Base-by-base conservation (phyloP, 495 filamentous ascomycete species). In the Aspergillus carlsbadensis region DNA sequence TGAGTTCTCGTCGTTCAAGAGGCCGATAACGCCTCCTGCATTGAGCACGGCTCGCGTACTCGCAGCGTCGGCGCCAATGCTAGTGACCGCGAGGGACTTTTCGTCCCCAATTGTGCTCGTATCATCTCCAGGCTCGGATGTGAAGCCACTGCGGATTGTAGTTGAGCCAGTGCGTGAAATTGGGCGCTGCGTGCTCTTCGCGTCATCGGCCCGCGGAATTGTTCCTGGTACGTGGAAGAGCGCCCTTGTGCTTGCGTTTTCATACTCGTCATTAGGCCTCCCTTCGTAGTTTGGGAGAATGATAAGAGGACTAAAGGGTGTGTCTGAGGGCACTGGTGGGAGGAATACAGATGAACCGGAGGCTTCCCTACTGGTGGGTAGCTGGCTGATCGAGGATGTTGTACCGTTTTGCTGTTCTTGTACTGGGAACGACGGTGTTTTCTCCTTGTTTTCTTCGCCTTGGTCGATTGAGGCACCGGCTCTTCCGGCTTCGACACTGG, bases 41-140 rank as follows among this genome's bases (percentile, higher is more conserved):
- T 68, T 56, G 0, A 70, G 44, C 0, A 78, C 65, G 20, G 75
- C 72, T 1, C 68, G 69, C 7, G 68, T 78, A 52, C 75, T 78
- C 7, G 66, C 73, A 2, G 56, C 66, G 52, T 76, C 73, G 7
- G 62, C 33, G 1, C 63, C 59, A 1, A 46, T 52, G 11, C 51
- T 58, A 7, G 59, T 62, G 18, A 63, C 46, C 2, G 65, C 60
- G n/a, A 69, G 49, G 0, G 61, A 65, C 43, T 56, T 64, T 18
- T 70, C 68, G 43, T 70, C 73, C 2, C 67, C 69, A 31, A 72
- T 40, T 3, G 67, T 73, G 52, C 71, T 73, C 1, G 50, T 47
- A 26, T 73, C 68, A 11, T 69, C 68, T 4, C 57, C 56, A 22
- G 48, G 55, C 10, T 72, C 69, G 4, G 68, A 69, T 21, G 71